Conservation (phyloP, 2,329 filamentous ascomycete species). For the Trichoderma koningii region DNA sequence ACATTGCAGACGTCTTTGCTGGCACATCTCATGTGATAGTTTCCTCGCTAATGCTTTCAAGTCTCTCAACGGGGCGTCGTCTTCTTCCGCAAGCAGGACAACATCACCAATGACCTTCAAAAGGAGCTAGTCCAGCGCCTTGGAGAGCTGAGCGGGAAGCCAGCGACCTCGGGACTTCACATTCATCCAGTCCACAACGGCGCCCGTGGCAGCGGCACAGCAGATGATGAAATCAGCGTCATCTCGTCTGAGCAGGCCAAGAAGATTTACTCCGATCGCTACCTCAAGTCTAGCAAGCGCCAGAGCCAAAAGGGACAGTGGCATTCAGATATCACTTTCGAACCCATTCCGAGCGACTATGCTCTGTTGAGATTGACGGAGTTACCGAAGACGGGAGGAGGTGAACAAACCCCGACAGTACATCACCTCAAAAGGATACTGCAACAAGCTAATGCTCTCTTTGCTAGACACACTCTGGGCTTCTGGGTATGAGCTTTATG, state of each 20-base stretch:
- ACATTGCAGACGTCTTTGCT: background rate
- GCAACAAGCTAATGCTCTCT: background rate
- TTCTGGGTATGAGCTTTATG: conserved; percentile 62
- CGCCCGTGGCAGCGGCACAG: conserved; percentile 47
- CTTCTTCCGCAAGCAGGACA: conserved; percentile 42
- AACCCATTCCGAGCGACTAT: conserved; percentile 57
- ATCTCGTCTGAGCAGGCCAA: conserved; percentile 47
- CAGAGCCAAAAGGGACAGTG: conserved; percentile 36
- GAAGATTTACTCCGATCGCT: conserved; percentile 53
- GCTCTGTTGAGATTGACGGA: conserved; percentile 59
- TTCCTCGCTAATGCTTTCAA: background rate
- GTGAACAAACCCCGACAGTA: conserved; percentile 29
- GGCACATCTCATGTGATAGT: too few relatives aligned
- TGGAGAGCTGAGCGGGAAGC: conserved; percentile 41
- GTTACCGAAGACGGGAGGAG: conserved; percentile 58
- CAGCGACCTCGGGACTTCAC: conserved; percentile 53
- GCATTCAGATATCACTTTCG: conserved; percentile 54
- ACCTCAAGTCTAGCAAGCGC: conserved; percentile 38
- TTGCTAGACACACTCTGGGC: conserved; percentile 54
- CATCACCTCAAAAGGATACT: accelerated
- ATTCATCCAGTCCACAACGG: conserved; percentile 58
- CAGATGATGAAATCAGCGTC: conserved; percentile 46
- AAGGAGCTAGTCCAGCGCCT: conserved; percentile 43
- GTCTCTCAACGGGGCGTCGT: conserved; percentile 44
- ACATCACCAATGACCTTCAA: conserved; percentile 41